These are phyloP conservation scores for Peronospora farinosa DNA, from an alignment of 352 stramenopile genomes.

Conservation along the genomic window DNA sequence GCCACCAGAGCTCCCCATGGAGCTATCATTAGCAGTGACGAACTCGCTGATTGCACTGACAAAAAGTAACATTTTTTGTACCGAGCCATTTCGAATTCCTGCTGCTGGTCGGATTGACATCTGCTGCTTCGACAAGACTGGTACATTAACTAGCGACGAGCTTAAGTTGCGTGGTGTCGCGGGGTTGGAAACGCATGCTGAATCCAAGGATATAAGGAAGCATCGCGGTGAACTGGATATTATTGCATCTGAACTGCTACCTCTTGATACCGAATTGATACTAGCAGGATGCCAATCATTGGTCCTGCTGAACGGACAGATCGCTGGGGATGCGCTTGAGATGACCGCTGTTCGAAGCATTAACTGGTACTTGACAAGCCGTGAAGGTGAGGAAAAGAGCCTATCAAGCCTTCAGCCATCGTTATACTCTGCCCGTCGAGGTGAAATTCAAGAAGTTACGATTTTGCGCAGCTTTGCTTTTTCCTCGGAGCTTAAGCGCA, in stretches of 20 bases:
- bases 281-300: conserved; percentile 94
- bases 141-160: conserved; percentile 97
- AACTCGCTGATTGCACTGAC: conserved; percentile 93
- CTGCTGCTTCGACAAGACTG: conserved; percentile 99
- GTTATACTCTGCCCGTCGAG: conserved; percentile 26
- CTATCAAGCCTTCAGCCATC: conserved; percentile 27
- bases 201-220: conserved; percentile 35
- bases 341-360: conserved; percentile 89
- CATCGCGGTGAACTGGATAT: conserved; percentile 60
- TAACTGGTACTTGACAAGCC: conserved; percentile 61
- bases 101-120: conserved; percentile 93
- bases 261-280: conserved; percentile 81
- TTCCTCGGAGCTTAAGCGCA: conserved; percentile 93
- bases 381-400: conserved; percentile 24
- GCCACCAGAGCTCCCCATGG: conserved; percentile 96
- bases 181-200: conserved; percentile 54
- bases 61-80: conserved; percentile 95
- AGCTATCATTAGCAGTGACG: conserved; percentile 96
- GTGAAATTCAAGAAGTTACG: conserved; percentile 87
- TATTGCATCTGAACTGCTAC: conserved; percentile 85
- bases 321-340: conserved; percentile 97
- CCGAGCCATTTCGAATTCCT: conserved; percentile 97
- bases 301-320: conserved; percentile 92
- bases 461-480: conserved; percentile 95
- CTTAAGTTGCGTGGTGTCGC: conserved; percentile 91